Evolutionary conservation across 2,329 filamentous ascomycete genomes (phyloP).

Genomic region (Ilyonectria sp.): DNA sequence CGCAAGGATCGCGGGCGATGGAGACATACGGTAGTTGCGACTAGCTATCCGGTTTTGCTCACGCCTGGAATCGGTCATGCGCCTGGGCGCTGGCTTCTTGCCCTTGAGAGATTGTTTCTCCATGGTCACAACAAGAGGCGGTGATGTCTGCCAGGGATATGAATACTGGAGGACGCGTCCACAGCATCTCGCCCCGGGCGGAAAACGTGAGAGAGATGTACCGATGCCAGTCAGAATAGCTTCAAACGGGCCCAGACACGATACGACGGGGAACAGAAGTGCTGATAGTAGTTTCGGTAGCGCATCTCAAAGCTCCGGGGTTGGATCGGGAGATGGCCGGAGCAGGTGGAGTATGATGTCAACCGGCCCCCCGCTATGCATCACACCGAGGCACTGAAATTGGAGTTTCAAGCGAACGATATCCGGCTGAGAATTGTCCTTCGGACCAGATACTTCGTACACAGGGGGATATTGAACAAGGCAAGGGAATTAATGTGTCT

Average conservation of each 20-base stretch:
- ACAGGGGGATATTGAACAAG: too few species aligned
- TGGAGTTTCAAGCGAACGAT: too few species aligned
- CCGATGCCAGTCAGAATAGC: not conserved
- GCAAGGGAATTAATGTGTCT: too few species aligned
- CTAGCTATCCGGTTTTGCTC: conserved; percentile 49
- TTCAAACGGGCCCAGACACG: not conserved
- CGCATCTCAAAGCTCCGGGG: not conserved
- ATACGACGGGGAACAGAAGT: not conserved
- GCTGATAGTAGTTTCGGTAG: not conserved
- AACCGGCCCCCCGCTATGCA: not conserved
- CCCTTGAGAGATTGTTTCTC: conserved; percentile 23
- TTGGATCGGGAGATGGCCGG: not conserved
- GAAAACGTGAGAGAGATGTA: too few species aligned
- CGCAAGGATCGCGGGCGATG: conserved; percentile 29
- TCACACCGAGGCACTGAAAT: too few species aligned
- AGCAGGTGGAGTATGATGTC: not conserved
- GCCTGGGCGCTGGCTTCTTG: conserved; percentile 39
- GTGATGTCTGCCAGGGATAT: not conserved
- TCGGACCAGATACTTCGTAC: too few species aligned
- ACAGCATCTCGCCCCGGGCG: too few species aligned
- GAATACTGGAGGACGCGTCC: too few species aligned
- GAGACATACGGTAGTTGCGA: conserved; percentile 52
- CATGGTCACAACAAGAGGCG: conserved; percentile 24
- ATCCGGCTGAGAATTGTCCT: too few species aligned
- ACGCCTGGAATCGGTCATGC: conserved; percentile 44